Percentiles rank a stretch among this genome's conserved stretches.
Evolutionary conservation across 305 asterid species (phyloP).

Genomic region (Fraxinus floribunda): DNA sequence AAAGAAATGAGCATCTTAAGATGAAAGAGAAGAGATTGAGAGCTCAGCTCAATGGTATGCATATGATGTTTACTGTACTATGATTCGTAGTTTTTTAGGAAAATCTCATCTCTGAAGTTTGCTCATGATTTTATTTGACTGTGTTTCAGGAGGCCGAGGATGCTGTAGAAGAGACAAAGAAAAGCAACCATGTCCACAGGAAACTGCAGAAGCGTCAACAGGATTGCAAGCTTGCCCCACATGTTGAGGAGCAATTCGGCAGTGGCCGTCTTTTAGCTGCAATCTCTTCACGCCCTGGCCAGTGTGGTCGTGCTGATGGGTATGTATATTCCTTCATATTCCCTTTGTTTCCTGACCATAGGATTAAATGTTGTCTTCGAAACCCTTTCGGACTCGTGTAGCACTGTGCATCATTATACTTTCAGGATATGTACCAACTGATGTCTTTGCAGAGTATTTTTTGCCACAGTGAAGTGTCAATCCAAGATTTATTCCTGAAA

Average conservation of each 20-base stretch:
- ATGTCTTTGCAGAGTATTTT: background rate
- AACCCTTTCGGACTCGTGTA: background rate
- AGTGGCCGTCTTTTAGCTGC: constrained; percentile 52
- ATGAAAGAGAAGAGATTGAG: background rate
- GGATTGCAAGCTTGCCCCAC: constrained; percentile 51
- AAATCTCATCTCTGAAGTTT: background rate
- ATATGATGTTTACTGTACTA: background rate
- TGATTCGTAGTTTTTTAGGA: constrained; percentile 14
- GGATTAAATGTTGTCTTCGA: background rate
- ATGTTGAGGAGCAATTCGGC: constrained; percentile 55
- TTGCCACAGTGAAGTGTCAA: background rate
- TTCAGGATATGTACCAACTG: background rate
- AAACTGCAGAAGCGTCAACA: constrained; percentile 43
- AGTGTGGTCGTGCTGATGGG: constrained; percentile 65
- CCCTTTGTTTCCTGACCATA: background rate
- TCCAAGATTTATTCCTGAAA: background rate
- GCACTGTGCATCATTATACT: background rate
- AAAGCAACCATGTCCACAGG: constrained; percentile 49
- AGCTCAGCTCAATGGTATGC: background rate
- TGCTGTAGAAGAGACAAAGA: constrained; percentile 38
- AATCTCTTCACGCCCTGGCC: constrained; percentile 60
- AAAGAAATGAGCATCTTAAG: background rate
- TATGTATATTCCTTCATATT: constrained; percentile 13
- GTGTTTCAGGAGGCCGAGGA: constrained; percentile 38
- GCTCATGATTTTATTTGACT: background rate